phyloP scores from a whole-genome alignment of 257 asterid species.

The Ajuga chamaepitys region DNA sequence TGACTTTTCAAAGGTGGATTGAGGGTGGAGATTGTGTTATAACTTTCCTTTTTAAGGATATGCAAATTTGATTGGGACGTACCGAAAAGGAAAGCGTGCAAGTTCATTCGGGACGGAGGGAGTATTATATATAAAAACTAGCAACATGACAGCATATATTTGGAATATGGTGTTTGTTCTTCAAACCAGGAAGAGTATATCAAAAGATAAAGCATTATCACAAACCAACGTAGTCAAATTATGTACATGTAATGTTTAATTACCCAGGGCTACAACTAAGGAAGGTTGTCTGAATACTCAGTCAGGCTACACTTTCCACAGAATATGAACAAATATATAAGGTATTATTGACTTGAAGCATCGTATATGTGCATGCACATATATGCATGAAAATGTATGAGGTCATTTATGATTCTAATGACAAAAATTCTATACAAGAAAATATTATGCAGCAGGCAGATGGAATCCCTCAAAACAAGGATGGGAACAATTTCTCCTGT shows the following conservation, averaged over 20 bases:
- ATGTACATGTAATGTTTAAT: conserved; percentile 5
- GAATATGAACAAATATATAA: neutral
- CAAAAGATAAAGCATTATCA: neutral
- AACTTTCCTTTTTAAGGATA: too few species aligned
- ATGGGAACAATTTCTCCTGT: neutral
- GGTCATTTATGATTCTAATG: neutral
- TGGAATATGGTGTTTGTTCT: neutral
- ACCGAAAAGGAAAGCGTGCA: too few species aligned
- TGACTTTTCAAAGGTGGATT: too few species aligned
- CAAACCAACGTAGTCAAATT: conserved; percentile 1
- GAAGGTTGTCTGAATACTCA: neutral
- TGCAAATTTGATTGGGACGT: too few species aligned
- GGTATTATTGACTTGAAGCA: neutral
- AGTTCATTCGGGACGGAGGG: too few species aligned
- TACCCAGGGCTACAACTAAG: conserved; percentile 6
- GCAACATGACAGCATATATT: neutral
- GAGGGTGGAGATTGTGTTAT: too few species aligned
- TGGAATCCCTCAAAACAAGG: neutral
- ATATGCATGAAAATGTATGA: neutral
- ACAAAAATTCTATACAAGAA: neutral
- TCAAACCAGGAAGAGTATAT: neutral
- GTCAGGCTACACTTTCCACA: neutral
- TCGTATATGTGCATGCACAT: neutral
- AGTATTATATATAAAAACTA: neutral
- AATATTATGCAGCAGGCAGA: neutral